phyloP scores from a whole-genome alignment of 164 flowering plant species.

The Magnolia kwangsiensis region DNA sequence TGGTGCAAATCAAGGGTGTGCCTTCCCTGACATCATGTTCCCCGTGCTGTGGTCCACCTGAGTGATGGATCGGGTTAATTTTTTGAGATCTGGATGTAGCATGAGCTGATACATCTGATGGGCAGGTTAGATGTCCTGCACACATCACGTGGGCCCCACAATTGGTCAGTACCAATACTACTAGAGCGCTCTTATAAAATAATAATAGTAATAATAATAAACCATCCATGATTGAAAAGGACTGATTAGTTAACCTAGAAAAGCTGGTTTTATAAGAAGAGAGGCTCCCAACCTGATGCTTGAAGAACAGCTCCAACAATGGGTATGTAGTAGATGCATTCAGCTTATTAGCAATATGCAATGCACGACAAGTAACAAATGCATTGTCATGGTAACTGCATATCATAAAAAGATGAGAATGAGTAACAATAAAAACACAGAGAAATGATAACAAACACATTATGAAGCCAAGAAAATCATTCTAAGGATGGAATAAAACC shows the following conservation, averaged over 20 bases:
- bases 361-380: conserved; percentile 62
- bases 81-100: too few relatives aligned
- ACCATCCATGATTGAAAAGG: too few relatives aligned
- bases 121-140: too few relatives aligned
- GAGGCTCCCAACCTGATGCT: conserved; percentile 55
- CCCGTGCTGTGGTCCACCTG: too few relatives aligned
- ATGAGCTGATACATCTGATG: too few relatives aligned
- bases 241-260: neutral
- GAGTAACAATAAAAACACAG: neutral
- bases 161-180: too few relatives aligned
- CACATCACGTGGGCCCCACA: too few relatives aligned
- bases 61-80: too few relatives aligned
- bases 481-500: neutral
- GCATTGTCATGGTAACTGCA: conserved; percentile 94
- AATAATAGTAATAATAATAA: too few relatives aligned
- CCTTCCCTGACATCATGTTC: too few relatives aligned
- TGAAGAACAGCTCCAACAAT: conserved; percentile 64
- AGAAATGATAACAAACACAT: neutral
- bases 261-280: neutral
- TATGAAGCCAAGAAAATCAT: neutral
- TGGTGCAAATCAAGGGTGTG: too few relatives aligned
- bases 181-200: too few relatives aligned
- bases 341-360: conserved; percentile 65
- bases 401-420: conserved; percentile 2
- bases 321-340: conserved; percentile 59